Base-by-base conservation (phyloP, 805 yeast genomes). In the Groenewaldozyma salmanticensis region DNA sequence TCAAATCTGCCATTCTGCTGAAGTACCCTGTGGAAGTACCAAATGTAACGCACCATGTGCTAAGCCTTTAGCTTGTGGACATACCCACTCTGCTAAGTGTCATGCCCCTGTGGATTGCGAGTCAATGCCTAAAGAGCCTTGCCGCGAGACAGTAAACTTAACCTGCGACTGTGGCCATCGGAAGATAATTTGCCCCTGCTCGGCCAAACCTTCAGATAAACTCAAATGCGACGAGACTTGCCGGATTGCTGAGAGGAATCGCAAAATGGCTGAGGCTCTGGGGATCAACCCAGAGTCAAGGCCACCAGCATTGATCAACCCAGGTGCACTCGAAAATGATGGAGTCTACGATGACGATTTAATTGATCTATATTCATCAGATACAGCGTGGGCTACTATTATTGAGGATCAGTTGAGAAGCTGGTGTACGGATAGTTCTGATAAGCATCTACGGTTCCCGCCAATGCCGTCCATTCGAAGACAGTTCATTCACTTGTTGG, bases 381-480 rank as follows among this genome's bases (percentile, higher is more conserved):
- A 86, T 55, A 65, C 58, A 4, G 64, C 60, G 9, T 86, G 94
- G 92, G 79, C 94, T 58, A 56, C 62, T 11, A 68, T 71, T 46
- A 73, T 83, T 35, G 94, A 83, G 59, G 51, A 51, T 1, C 61
- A 67, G 19, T 60, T 85, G 24, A 58, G 67, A 18, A 59, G 65
- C 9, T 73, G 85, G 44, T 67, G 78, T 35, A 57, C 59, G 18
- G 45, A 32, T 42, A 47, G 53, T 4, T 55, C 59, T 17, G 53
- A 58, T 19, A 65, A 68, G 31, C 60, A 72, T 1, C 60, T 73
- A 49, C 77, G 77, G 54, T 84, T 88, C 60, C 77, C 77, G 15
- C 80, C 90, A 15, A 84, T 87, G 94, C 69, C 64, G 38, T 57
- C 67, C 11, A 71, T 76, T 4, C 90, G 83, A 57, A 66, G 96